Evolutionary conservation across 345 rosid genomes (phyloP), one percentile per base, ranked within the genome.

Genomic region (Excoecaria cochinchinensis): DNA sequence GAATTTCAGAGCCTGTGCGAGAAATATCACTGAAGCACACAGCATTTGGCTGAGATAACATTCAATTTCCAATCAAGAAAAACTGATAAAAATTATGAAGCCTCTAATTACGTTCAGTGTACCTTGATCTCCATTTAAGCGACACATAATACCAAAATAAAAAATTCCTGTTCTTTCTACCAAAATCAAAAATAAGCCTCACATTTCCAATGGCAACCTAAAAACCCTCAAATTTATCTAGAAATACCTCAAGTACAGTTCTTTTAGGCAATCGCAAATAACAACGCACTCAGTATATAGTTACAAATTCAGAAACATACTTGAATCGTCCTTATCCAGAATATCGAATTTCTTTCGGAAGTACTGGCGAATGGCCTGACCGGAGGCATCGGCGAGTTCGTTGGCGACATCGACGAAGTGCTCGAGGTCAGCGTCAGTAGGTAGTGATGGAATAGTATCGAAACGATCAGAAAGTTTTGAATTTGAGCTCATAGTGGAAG

Each of bases 301-400:
- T 0, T 8, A 40, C 31, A 13, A 5, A 17, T 24, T 3, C 1
- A 17, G 22, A 21, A 12, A 82, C 97, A 78, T 73, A 92, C 97
- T 92, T 86, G 78, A 69, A 73, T 95, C 99, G 42, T 82, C 92
- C 80, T 95, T 95, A 3, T 95, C 97, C 31, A 95, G 81, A 42
- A 95, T 89, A 42, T 95, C 97, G 71, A 95, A 83, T 68, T 88
- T 92, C 84, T 89, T 91, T 15, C 99, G 85, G 73, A 95, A 95
- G 64, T 90, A 92, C 70, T 77, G 84, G 70, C 94, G 88, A 40
- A 95, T 95, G 53, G 92, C 97, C 53, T 86, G 90, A 9, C 97
- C 98, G 38, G 98, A 89, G 38, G 99, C 98, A 70, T 95, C 94
- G 21, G 97, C 99, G 3, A 91, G 82, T 24, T 52, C 71, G 79